Conservation (phyloP, 768 basidiomycete species). For the Hygrophoropsis aurantiaca region DNA sequence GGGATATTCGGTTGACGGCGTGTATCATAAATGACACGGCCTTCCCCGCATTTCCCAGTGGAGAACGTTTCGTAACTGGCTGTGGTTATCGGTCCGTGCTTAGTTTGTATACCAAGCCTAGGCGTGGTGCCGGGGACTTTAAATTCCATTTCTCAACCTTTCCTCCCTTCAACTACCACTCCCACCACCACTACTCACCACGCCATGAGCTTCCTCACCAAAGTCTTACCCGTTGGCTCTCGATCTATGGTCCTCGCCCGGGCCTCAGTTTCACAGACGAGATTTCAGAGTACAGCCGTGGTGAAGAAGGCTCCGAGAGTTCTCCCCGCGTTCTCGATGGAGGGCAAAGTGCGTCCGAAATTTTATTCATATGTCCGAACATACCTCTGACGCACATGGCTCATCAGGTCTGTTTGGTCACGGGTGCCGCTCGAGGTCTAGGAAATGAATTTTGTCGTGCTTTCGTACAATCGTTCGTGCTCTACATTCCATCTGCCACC, state of each 20-base stretch:
- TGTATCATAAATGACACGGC: too few species aligned
- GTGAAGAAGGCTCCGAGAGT: slow-evolving; percentile 41
- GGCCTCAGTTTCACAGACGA: slow-evolving; percentile 5
- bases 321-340: slow-evolving; percentile 76
- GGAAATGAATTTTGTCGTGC: slow-evolving; percentile 91
- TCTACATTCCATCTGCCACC: not conserved
- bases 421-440: slow-evolving; percentile 89
- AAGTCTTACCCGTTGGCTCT: slow-evolving; percentile 15
- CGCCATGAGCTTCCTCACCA: slow-evolving; percentile 31
- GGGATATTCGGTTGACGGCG: too few species aligned
- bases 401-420: slow-evolving; percentile 81
- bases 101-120: slow-evolving; percentile 3
- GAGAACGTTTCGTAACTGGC: slow-evolving; percentile 8
- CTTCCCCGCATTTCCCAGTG: slow-evolving; percentile 9
- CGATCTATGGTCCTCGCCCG: slow-evolving; percentile 15
- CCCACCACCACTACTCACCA: slow-evolving; percentile 10
- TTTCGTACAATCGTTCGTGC: slow-evolving; percentile 73
- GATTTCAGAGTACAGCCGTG: slow-evolving; percentile 27
- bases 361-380: not conserved
- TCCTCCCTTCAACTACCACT: slow-evolving; percentile 11
- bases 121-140: slow-evolving; percentile 7
- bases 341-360: slow-evolving; percentile 56
- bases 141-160: slow-evolving; percentile 17
- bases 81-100: slow-evolving; percentile 6
- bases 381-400: slow-evolving; percentile 1